phyloP scores from a whole-genome alignment of 176 grass and related monocot genomes.

The Eleusine coracana region DNA sequence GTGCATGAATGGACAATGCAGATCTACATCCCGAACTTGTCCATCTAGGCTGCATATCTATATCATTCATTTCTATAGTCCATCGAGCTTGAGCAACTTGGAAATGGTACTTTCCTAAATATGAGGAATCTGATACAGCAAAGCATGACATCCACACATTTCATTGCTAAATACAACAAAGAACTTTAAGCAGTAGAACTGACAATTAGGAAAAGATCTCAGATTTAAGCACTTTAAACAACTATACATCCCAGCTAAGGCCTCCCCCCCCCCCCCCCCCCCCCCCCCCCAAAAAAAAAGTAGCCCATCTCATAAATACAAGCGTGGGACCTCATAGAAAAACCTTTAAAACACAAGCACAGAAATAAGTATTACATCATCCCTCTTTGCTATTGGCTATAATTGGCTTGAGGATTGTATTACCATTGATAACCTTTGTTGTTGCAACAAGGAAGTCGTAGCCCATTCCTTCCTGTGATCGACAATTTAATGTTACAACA shows the following conservation, averaged over 20 bases:
- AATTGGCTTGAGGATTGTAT: slow-evolving; percentile 73
- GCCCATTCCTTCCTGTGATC: slow-evolving; percentile 81
- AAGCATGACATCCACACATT: neutral
- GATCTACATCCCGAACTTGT: too few species aligned
- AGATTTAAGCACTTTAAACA: neutral
- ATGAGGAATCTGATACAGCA: neutral
- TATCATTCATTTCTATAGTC: too few species aligned
- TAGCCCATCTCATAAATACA: slow-evolving; percentile 3
- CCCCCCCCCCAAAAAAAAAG: neutral
- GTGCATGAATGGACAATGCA: too few species aligned
- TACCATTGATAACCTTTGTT: slow-evolving; percentile 87
- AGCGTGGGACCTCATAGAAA: neutral
- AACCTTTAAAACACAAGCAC: neutral
- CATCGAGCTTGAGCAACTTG: too few species aligned
- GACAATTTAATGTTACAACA: neutral
- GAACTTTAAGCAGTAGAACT: neutral
- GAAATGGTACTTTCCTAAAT: neutral
- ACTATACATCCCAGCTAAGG: neutral
- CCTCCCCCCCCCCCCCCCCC: too few species aligned
- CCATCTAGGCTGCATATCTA: too few species aligned
- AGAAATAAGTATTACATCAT: slow-evolving; percentile 28
- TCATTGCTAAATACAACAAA: too few species aligned
- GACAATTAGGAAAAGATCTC: neutral
- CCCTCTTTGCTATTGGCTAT: slow-evolving; percentile 58
- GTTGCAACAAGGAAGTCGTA: slow-evolving; percentile 89